Conservation (phyloP, 176 grass and related monocot species). For the Sorghum bicolor region Sorghum_bicolor_NCBIv3 NC_012875.2:56718501-56719000, state of each 20-base stretch:
- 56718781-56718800: neutral
- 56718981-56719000: constrained; percentile 55
- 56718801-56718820: constrained; percentile 8
- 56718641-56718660: constrained; percentile 76
- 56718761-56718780: constrained; percentile 2
- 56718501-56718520: constrained; percentile 84
- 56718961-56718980: constrained; percentile 78
- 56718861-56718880: constrained; percentile 25
- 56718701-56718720: constrained; percentile 74
- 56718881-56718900: constrained; percentile 55
- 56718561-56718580: constrained; percentile 88
- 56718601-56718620: constrained; percentile 69
- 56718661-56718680: constrained; percentile 64
- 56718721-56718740: constrained; percentile 74
- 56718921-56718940: constrained; percentile 62
- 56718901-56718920: constrained; percentile 68
- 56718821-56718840: neutral
- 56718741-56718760: constrained; percentile 31
- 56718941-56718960: constrained; percentile 91
- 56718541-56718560: constrained; percentile 80
- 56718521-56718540: constrained; percentile 91
- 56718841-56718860: constrained; percentile 56
- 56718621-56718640: constrained; percentile 77
- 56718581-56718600: constrained; percentile 63
- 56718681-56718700: constrained; percentile 91